phyloP scores from a whole-genome alignment of 2,329 filamentous ascomycete species.

The Penicillium rolfsii region DNA sequence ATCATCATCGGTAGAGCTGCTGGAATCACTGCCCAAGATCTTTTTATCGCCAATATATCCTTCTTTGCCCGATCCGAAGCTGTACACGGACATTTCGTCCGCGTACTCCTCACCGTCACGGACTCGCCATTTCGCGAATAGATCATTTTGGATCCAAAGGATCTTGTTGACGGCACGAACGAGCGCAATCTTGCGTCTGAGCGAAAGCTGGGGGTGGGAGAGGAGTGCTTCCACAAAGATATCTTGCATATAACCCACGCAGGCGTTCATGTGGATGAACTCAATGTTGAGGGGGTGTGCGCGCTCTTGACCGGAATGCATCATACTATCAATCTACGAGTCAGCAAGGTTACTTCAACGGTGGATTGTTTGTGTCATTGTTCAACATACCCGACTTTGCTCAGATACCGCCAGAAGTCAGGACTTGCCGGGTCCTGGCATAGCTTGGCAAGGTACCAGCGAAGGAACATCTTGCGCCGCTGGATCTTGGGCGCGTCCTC shows the following conservation, averaged over 20 bases:
- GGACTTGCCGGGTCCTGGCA: constrained; percentile 74
- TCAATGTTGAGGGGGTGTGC: constrained; percentile 75
- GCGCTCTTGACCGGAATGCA: constrained; percentile 77
- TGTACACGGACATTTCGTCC: constrained; percentile 46
- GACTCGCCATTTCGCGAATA: constrained; percentile 82
- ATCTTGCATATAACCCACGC: constrained; percentile 75
- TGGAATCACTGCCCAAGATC: constrained; percentile 46
- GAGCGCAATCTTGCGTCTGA: constrained; percentile 71
- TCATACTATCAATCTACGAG: constrained; percentile 57
- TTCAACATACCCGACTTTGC: constrained; percentile 73
- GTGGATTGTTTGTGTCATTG: neutral
- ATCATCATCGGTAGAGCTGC: constrained; percentile 37
- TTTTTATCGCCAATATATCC: constrained; percentile 67
- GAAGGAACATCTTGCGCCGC: constrained; percentile 74
- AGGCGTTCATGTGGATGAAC: constrained; percentile 75
- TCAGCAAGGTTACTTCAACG: neutral
- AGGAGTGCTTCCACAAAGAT: constrained; percentile 76
- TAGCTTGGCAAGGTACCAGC: constrained; percentile 74
- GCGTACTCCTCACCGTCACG: constrained; percentile 66
- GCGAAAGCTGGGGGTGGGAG: constrained; percentile 67
- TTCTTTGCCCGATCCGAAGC: constrained; percentile 58
- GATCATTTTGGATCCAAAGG: constrained; percentile 85
- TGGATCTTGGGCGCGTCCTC: constrained; percentile 75
- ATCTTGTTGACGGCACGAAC: constrained; percentile 78
- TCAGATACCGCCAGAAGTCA: constrained; percentile 81